Evolutionary conservation across 2,329 filamentous ascomycete genomes (phyloP).

Genomic region (Aplosporella prunicola): DNA sequence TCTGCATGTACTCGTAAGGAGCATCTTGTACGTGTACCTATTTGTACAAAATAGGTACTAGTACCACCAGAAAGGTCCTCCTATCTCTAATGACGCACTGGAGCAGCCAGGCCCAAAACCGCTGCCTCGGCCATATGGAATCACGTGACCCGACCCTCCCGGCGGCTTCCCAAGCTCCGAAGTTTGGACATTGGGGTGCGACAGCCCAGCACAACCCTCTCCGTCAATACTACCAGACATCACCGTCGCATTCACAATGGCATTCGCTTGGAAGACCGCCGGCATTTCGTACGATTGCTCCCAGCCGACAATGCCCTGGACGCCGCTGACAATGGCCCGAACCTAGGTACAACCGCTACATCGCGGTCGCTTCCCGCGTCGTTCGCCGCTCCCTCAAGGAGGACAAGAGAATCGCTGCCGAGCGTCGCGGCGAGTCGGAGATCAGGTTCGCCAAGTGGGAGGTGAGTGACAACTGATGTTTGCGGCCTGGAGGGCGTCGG

Average conservation of each 20-base stretch:
- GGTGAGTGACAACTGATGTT: conserved; percentile 52
- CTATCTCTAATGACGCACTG: no score
- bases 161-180: no score
- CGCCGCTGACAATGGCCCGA: conserved; percentile 20
- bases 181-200: no score
- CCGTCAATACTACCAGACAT: neutral
- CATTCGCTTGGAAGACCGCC: conserved; percentile 96
- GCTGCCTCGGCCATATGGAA: no score
- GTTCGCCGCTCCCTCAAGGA: conserved; percentile 97
- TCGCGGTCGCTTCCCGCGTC: conserved; percentile 85
- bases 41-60: no score
- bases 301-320: neutral
- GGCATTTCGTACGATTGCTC: conserved; percentile 65
- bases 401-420: conserved; percentile 74
- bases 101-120: no score
- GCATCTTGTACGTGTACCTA: no score
- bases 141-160: no score
- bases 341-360: conserved; percentile 97
- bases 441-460: conserved; percentile 90
- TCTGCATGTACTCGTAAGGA: neutral
- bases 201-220: neutral
- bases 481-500: conserved; percentile 8
- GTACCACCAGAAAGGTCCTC: no score
- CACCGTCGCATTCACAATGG: conserved; percentile 47
- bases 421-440: conserved; percentile 84